phyloP scores from a whole-genome alignment of 805 yeast species.

The Candida pseudofarinosa region DNA sequence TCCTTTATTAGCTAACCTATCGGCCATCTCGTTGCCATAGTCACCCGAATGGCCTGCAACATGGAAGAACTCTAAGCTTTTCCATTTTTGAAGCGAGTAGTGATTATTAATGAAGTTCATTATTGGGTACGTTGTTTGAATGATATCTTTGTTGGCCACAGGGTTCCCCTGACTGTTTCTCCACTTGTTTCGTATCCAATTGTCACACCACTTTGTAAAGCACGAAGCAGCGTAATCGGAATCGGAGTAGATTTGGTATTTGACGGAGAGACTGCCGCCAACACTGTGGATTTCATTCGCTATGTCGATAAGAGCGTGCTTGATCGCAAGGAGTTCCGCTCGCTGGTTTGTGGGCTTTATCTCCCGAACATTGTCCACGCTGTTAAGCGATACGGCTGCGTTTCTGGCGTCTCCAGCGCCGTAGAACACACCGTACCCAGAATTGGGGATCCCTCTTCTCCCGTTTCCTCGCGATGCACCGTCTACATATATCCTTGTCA shows the following conservation, averaged over 20 bases:
- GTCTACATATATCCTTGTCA: constrained; percentile 56
- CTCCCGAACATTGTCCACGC: constrained; percentile 14
- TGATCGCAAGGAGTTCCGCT: constrained; percentile 73
- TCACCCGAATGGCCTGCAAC: constrained; percentile 71
- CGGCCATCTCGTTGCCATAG: constrained; percentile 76
- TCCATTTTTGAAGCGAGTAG: constrained; percentile 1
- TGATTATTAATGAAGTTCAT: constrained; percentile 6
- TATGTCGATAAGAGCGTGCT: constrained; percentile 48
- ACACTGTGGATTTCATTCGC: constrained; percentile 20
- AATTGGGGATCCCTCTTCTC: constrained; percentile 21
- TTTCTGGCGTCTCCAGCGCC: constrained; percentile 55
- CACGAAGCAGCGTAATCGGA: constrained; percentile 62
- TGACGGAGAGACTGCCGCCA: constrained; percentile 6
- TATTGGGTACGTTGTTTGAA: constrained; percentile 17
- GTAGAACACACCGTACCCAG: constrained; percentile 77
- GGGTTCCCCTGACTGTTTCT: constrained; percentile 35
- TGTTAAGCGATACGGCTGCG: constrained; percentile 46
- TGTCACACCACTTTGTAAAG: constrained; percentile 51
- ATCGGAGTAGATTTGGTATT: constrained; percentile 57
- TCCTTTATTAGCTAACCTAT: constrained; percentile 65
- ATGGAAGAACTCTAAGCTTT: constrained; percentile 38
- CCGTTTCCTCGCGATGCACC: constrained; percentile 74
- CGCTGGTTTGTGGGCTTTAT: constrained; percentile 65
- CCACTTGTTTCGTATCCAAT: constrained; percentile 61
- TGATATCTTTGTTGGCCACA: constrained; percentile 53